A percentile compares a stretch with the other conserved stretches of the same genome.
These are phyloP conservation scores for Moricandia arvensis DNA, from an alignment of 345 rosid genomes.

Conservation along the genomic window DNA sequence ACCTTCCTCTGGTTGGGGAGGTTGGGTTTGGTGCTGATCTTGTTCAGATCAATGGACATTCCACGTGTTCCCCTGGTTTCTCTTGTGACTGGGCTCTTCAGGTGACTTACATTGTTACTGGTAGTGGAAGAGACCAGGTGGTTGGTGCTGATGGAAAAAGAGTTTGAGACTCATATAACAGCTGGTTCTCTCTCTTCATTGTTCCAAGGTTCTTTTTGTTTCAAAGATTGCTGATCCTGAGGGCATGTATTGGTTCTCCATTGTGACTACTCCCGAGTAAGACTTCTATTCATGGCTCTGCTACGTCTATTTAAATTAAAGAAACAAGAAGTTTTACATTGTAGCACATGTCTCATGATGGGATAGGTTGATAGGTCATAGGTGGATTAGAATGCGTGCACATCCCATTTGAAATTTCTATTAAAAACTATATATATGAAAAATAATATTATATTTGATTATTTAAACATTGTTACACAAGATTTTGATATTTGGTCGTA, in stretches of 20 bases:
- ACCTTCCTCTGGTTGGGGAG: conserved; percentile 79
- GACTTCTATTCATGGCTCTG: background rate
- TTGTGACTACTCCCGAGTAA: conserved; percentile 86
- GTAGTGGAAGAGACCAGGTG: conserved; percentile 65
- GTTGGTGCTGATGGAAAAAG: conserved; percentile 74
- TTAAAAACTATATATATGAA: background rate
- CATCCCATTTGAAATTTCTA: background rate
- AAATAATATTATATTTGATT: background rate
- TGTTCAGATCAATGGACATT: too few relatives aligned
- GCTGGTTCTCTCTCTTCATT: conserved; percentile 65
- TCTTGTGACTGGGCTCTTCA: too few relatives aligned
- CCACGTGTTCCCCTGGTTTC: too few relatives aligned
- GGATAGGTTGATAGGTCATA: background rate
- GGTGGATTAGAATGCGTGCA: background rate
- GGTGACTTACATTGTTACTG: too few relatives aligned
- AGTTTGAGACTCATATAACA: conserved; percentile 65
- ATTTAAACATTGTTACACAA: background rate
- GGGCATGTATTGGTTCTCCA: too few relatives aligned
- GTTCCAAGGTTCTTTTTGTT: conserved; percentile 86
- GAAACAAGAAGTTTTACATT: background rate
- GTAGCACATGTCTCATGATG: too few relatives aligned
- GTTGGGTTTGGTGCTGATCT: conserved; percentile 93
- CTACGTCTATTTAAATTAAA: background rate
- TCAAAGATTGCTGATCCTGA: too few relatives aligned
- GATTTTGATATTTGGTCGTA: background rate